Evolutionary conservation across 2,329 filamentous ascomycete genomes (phyloP), one percentile per base, ranked within the genome.

Genomic region (Penicillium sp.): DNA sequence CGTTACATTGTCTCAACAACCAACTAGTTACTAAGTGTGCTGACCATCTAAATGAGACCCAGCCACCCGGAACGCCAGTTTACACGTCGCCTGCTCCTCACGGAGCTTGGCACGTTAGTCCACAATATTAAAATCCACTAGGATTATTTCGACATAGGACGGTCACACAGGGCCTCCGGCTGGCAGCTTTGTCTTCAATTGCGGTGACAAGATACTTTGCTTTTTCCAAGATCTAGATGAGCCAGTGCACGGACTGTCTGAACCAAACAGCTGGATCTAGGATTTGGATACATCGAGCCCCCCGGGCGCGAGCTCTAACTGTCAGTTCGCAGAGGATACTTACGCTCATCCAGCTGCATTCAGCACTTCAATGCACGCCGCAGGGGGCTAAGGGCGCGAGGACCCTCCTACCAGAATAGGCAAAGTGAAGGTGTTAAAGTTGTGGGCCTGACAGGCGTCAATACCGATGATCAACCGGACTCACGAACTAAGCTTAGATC

Each of bases 41-140:
- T 8, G n/a, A 37, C 55, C 46, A 40, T 38, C 16, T 35, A 51
- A 8, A 33, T 33, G 6, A 22, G 30, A 51, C n/a, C 8, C 48
- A 33, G 30, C 48, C 48, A 51, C 30, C 48, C 48, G 48, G 8
- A 14, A 51, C 30, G 30, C 28, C 48, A 35, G 16, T 22, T 16
- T 26, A 38, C 28, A 52, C 6, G 48, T 57, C 46, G 26, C 55
- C 46, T 60, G 11, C 62, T 33, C 5, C 22, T 55, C 49, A 22
- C 30, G 22, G 54, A 25, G 19, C 46, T 57, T 53, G 54, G 52
- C 51, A 60, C 54, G 46, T 55, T 56, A 58, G n/a, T 8, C 51
- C 45, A 62, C 26, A 11, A 60, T 35, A 19, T 45, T 30, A 40
- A 52, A 45, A 55, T 35, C 28, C 37, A 42, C 43, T 53, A 43